A percentile compares a stretch with the other conserved stretches of the same genome.
Conservation (phyloP, 257 asterid species). For the Penstemon newberryi region DNA sequence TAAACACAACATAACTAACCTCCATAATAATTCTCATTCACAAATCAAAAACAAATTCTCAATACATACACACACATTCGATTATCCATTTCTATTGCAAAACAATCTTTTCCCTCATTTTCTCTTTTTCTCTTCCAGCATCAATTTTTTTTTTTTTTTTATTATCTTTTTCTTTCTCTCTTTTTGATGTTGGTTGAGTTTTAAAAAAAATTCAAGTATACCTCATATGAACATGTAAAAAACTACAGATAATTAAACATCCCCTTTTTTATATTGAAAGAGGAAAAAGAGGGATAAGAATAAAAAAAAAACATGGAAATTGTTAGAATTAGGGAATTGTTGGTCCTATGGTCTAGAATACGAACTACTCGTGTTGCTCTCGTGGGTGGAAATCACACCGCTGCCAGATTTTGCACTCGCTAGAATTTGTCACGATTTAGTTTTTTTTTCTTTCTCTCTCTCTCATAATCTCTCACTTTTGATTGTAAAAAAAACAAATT, state of each 20-base stretch:
- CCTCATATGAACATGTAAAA: not conserved
- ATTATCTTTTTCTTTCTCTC: no score
- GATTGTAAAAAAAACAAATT: no score
- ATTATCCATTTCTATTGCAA: no score
- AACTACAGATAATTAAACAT: not conserved
- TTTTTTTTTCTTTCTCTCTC: conserved; percentile 35
- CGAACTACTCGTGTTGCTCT: conserved; percentile 52
- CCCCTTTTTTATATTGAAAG: conserved; percentile 13
- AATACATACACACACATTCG: no score
- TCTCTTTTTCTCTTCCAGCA: no score
- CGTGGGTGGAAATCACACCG: conserved; percentile 83
- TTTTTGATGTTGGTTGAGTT: no score
- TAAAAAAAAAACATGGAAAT: conserved; percentile 47
- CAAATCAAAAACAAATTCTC: no score
- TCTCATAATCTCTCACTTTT: not conserved
- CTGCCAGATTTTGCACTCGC: conserved; percentile 71
- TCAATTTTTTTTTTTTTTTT: no score
- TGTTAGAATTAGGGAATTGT: conserved; percentile 52
- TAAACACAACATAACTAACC: no score
- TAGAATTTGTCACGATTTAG: conserved; percentile 28
- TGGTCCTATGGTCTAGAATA: conserved; percentile 47
- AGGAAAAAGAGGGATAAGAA: conserved; percentile 14
- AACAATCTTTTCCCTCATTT: no score
- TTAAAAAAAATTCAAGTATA: no score
- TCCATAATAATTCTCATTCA: no score